phyloP scores from a whole-genome alignment of 2,329 filamentous ascomycete genomes.

The Trichoderma sp. region DNA sequence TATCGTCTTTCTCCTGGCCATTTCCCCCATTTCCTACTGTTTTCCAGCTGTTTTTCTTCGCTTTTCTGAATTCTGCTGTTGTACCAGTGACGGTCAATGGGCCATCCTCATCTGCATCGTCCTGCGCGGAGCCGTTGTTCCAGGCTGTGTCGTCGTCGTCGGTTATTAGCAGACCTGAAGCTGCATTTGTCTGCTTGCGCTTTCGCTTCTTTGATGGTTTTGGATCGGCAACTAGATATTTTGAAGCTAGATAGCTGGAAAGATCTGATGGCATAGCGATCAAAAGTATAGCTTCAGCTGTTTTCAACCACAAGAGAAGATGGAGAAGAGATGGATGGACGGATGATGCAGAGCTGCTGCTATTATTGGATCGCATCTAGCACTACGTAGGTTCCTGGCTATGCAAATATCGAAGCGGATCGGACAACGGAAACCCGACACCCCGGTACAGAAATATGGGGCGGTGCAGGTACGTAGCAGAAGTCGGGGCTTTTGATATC shows the following conservation, averaged over 20 bases:
- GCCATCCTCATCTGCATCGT: slow-evolving; percentile 60
- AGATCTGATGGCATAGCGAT: slow-evolving; percentile 61
- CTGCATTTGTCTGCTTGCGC: slow-evolving; percentile 55
- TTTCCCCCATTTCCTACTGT: slow-evolving; percentile 57
- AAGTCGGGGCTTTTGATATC: slow-evolving; percentile 20
- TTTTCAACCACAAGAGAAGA: not conserved
- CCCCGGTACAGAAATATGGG: slow-evolving; percentile 31
- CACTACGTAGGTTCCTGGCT: not conserved
- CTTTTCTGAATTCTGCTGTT: slow-evolving; percentile 68
- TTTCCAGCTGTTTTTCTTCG: slow-evolving; percentile 83
- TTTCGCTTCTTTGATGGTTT: slow-evolving; percentile 67
- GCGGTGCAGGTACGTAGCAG: slow-evolving; percentile 13
- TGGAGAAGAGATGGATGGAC: not conserved
- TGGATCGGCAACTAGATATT: slow-evolving; percentile 72
- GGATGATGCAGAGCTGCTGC: not conserved
- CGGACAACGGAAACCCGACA: slow-evolving; percentile 15
- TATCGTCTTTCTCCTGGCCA: slow-evolving; percentile 43
- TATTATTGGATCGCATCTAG: not conserved
- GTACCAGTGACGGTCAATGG: slow-evolving; percentile 55
- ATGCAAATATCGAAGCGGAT: slow-evolving; percentile 33
- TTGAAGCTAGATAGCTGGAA: slow-evolving; percentile 85
- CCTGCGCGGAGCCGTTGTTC: slow-evolving; percentile 44
- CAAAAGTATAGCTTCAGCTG: not conserved
- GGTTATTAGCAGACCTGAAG: slow-evolving; percentile 63
- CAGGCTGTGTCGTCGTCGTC: slow-evolving; percentile 65